Evolutionary conservation across 1,139 yeast species (phyloP), one percentile per base, ranked within the genome.

Genomic region (Candida neerlandica): DNA sequence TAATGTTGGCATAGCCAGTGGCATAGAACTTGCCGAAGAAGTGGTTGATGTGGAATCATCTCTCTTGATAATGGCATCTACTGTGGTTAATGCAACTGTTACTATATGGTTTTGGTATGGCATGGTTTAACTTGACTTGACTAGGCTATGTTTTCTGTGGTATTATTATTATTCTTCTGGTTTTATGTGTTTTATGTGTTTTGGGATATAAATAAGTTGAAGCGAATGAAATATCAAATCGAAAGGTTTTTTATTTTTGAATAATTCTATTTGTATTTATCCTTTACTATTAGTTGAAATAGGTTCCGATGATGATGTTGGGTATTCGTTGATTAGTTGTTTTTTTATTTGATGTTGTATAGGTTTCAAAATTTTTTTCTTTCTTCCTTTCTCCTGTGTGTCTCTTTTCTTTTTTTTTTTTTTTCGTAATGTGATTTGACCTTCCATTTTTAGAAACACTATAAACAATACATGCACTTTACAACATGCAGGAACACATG

Each of bases 1-100:
- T 33, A 61, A 52, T 3, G 59, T 48, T 19, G 62, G 65, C 58
- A 57, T 49, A 30, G 41, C 52, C 14, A 45, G 32, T n/a, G 53
- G 47, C 15, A 51, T 37, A 26, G n/a, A n/a, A n/a, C 40, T 40
- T 26, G 43, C 40, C n/a, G 45, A 14, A n/a, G 50, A 33, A 21
- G 44, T 42, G n/a, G 42, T 42, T 19, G 45, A 32, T 18, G 55
- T 41, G n/a, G 45, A 33, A 14, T 45, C 41, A 12, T 44, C 51
- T 48, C 55, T 50, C 44, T 43, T 49, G 27, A 42, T 34, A 15
- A 48, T 26, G 14, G 48, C 41, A 35, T 49, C 48, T 7, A 50
- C 51, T 5, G 40, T 15, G 15, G 48, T 44, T 41, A 51, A 33
- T n/a, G 54, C 44, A 16, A 45, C 23, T 11, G 52, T 41, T 4